Evolutionary conservation across 2,329 filamentous ascomycete genomes (phyloP), one percentile per base, ranked within the genome.

Genomic region (Colletotrichum coccodes): DNA sequence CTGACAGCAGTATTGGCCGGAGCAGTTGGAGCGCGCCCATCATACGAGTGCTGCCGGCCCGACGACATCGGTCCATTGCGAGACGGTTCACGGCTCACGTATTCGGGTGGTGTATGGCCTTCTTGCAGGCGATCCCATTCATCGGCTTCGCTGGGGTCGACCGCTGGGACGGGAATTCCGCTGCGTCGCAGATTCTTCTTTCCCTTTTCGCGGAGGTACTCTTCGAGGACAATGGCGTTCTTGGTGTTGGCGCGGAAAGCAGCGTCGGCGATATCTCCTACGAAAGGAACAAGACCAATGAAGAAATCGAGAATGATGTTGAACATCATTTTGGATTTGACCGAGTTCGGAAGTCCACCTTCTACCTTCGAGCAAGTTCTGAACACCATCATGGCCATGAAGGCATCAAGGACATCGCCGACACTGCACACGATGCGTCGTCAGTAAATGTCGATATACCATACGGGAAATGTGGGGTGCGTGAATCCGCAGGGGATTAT

Each of bases 221-320:
- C 81, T 76, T 94, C 92, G 18, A 94, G 82, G 2, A 93, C 78
- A 40, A 91, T 86, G 6, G 92, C 90, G 73, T 95, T 96, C 74
- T 89, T 89, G 23, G 91, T 93, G 75, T 95, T 96, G 76, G 90
- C 91, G 70, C 92, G 90, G 81, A 91, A 91, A 3, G 89, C 78
- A 6, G 92, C 91, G 75, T 96, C 93, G 44, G 86, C 87, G 3
- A 95, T 68, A 74, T 95, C 93, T n/a, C 93, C 93, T 0, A 94
- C 71, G 70, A 95, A 88, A 0, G 93, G 93, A 1, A 95, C 83
- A 3, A 96, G 81, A 6, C 93, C 94, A 38, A 95, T 83, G 42
- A 87, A 77, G 73, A 96, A 93, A 76, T 97, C 93, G 46, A 95
- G 68, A 4, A 86, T 75, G 64, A 98, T 88, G 80, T 97, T 97